Evolutionary conservation across 495 filamentous ascomycete species (phyloP).

Genomic region (Terfezia boudieri): DNA sequence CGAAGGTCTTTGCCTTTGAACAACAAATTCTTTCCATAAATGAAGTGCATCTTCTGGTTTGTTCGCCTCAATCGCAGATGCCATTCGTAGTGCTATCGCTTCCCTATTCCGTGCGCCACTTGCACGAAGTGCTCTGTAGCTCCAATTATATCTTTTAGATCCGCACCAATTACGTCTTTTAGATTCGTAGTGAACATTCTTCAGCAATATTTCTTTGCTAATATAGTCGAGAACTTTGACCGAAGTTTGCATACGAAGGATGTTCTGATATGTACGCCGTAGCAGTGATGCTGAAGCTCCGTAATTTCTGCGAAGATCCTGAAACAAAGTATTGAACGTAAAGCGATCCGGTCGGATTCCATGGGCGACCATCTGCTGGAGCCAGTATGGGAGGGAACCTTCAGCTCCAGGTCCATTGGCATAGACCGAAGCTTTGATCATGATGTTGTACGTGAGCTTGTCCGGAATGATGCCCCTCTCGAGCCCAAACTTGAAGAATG

Average conservation of each 20-base stretch:
- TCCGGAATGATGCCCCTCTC: conserved; percentile 4
- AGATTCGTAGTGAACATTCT: background rate
- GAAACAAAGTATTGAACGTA: background rate
- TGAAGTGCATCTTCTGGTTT: background rate
- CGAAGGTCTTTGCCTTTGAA: background rate
- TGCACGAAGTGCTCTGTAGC: background rate
- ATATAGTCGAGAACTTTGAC: background rate
- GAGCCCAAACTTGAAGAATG: conserved; percentile 13
- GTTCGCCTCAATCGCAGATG: background rate
- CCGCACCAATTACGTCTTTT: too few species aligned
- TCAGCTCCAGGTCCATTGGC: background rate
- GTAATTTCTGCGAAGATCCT: background rate
- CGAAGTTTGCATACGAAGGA: background rate
- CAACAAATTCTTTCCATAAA: background rate
- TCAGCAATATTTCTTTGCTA: background rate
- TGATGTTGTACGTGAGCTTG: background rate
- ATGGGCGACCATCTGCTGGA: background rate
- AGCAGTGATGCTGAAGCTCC: background rate
- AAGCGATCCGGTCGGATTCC: background rate
- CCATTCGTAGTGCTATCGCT: background rate
- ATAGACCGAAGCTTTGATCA: conserved; percentile 9
- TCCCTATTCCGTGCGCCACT: conserved; percentile 22
- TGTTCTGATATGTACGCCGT: background rate
- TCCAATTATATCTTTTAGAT: background rate
- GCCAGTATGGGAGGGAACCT: background rate